These are phyloP conservation scores for Canariomyces notabilis DNA, from an alignment of 2,329 filamentous ascomycete genomes.

Conservation along the genomic window DNA sequence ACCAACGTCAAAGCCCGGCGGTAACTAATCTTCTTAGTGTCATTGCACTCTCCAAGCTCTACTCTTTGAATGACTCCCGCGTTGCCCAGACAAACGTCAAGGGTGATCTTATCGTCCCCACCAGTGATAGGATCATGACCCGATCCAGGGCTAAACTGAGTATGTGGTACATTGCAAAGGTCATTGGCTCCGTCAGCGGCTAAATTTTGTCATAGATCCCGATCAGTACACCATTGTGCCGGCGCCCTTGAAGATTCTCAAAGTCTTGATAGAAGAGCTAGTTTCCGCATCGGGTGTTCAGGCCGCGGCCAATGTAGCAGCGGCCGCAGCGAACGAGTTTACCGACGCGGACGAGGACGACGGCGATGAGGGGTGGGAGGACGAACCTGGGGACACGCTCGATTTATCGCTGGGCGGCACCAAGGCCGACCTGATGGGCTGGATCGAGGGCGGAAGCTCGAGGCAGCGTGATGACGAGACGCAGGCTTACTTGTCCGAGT, in stretches of 20 bases:
- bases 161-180: conserved; percentile 37
- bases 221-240: conserved; percentile 85
- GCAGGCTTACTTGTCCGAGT: conserved; percentile 74
- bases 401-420: conserved; percentile 68
- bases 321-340: conserved; percentile 54
- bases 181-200: conserved; percentile 17
- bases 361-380: conserved; percentile 84
- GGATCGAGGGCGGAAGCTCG: conserved; percentile 49
- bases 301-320: conserved; percentile 56
- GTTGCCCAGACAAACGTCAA: conserved; percentile 77
- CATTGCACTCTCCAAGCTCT: conserved; percentile 87
- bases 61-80: conserved; percentile 77
- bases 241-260: conserved; percentile 89
- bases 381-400: conserved; percentile 63
- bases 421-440: conserved; percentile 77
- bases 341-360: conserved; percentile 57
- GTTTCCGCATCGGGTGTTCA: conserved; percentile 68
- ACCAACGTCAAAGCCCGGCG: background rate
- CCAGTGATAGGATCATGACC: conserved; percentile 85
- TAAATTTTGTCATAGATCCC: conserved; percentile 54
- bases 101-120: conserved; percentile 80
- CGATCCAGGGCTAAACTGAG: conserved; percentile 82
- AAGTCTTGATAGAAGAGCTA: conserved; percentile 90
- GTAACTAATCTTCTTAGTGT: conserved; percentile 53
- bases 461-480: conserved; percentile 85